Conservation (phyloP, 371 early-diverging fungal species). For the Syncephalis fuscata region DNA sequence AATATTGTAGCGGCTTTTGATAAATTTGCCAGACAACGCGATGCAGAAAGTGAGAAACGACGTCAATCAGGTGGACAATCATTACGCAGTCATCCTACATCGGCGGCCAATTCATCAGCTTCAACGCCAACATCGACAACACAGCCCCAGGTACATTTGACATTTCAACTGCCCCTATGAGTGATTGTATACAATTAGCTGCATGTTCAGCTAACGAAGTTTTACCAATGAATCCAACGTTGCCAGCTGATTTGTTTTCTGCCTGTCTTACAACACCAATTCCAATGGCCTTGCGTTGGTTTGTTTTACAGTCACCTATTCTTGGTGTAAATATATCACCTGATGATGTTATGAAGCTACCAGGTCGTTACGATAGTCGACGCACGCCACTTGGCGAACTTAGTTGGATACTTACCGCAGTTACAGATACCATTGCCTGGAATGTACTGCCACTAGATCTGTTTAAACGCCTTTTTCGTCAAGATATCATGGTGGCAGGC, state of each 20-base stretch:
- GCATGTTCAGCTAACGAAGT: conserved; percentile 77
- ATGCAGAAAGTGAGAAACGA: conserved; percentile 37
- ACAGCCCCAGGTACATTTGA: conserved; percentile 14
- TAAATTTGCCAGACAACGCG: conserved; percentile 71
- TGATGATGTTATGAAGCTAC: conserved; percentile 77
- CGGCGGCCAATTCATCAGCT: background rate
- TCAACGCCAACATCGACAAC: conserved; percentile 1
- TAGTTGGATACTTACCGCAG: conserved; percentile 96
- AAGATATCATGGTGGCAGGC: conserved; percentile 91
- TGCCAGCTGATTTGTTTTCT: conserved; percentile 94
- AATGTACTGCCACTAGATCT: conserved; percentile 73
- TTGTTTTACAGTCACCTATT: conserved; percentile 70
- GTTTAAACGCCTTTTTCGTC: conserved; percentile 84
- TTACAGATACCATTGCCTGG: conserved; percentile 99
- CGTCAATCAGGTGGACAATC: conserved; percentile 3
- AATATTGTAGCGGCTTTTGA: conserved; percentile 80
- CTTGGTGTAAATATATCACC: conserved; percentile 44
- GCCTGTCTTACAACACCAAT: conserved; percentile 93
- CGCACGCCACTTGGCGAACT: conserved; percentile 91
- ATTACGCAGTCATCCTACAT: conserved; percentile 10
- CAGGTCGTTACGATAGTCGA: conserved; percentile 81
- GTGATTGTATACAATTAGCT: conserved; percentile 85
- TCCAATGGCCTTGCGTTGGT: conserved; percentile 85
- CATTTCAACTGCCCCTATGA: conserved; percentile 30
- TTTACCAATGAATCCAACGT: conserved; percentile 82